Evolutionary conservation across 2,329 filamentous ascomycete genomes (phyloP).

Genomic region (Diplodia mutila): DNA sequence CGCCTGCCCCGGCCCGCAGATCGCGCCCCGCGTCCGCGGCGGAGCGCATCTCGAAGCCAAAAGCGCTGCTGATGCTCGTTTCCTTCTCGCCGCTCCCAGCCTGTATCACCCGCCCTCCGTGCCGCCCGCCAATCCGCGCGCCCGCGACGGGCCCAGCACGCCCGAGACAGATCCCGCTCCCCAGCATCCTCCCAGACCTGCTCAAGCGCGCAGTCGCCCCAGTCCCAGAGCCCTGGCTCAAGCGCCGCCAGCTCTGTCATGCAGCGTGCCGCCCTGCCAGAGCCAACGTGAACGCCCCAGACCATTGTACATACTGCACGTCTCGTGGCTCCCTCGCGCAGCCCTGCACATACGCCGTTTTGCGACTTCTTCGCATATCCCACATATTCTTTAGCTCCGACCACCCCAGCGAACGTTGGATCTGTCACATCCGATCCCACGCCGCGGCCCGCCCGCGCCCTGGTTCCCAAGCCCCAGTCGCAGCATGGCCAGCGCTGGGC

Average conservation of each 20-base stretch:
- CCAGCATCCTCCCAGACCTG: neutral
- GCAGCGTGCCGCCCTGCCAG: slow-evolving; percentile 24
- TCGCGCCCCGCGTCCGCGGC: slow-evolving; percentile 3
- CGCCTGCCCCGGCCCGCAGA: neutral
- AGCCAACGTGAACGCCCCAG: slow-evolving; percentile 21
- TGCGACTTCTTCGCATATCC: slow-evolving; percentile 26
- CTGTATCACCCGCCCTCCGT: slow-evolving; percentile 22
- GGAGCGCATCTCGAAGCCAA: neutral
- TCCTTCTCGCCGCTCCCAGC: neutral
- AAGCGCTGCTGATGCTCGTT: slow-evolving; percentile 7
- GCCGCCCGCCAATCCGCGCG: slow-evolving; percentile 11
- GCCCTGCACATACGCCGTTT: slow-evolving; percentile 26
- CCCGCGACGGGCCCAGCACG: neutral
- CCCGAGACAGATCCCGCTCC: slow-evolving; percentile 24
- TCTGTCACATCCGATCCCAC: neutral
- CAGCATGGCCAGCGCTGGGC: slow-evolving; percentile 18
- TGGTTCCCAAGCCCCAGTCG: neutral
- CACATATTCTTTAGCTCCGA: slow-evolving; percentile 20
- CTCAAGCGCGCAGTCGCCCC: slow-evolving; percentile 7
- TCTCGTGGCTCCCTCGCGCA: slow-evolving; percentile 20
- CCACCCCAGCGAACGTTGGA: neutral
- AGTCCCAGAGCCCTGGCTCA: slow-evolving; percentile 17
- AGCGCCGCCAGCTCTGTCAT: slow-evolving; percentile 22
- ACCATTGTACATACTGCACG: slow-evolving; percentile 25
- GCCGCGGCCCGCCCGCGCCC: neutral